These are phyloP conservation scores for Penicillium polonicum DNA, from an alignment of 2,329 filamentous ascomycete genomes.

Conservation along the genomic window DNA sequence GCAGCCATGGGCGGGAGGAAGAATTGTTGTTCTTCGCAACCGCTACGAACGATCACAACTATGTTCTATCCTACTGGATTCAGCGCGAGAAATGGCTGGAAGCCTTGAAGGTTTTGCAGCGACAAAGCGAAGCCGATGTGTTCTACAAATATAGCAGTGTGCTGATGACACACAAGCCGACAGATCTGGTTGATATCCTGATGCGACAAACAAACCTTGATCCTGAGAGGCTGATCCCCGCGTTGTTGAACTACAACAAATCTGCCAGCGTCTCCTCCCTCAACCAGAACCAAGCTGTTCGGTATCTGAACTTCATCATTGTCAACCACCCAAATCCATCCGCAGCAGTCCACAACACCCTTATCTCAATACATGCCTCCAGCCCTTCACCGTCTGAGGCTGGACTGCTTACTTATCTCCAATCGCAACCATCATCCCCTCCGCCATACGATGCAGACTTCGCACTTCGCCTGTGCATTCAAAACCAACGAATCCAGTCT, in stretches of 20 bases:
- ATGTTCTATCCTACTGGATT: slow-evolving; percentile 94
- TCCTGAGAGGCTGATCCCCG: slow-evolving; percentile 84
- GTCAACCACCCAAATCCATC: slow-evolving; percentile 73
- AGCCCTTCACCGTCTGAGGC: slow-evolving; percentile 80
- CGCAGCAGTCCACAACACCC: slow-evolving; percentile 92
- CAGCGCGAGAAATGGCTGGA: slow-evolving; percentile 91
- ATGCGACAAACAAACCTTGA: slow-evolving; percentile 88
- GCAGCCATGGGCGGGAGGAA: slow-evolving; percentile 89
- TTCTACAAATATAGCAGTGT: slow-evolving; percentile 97
- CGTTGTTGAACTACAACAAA: slow-evolving; percentile 89
- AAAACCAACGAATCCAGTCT: slow-evolving; percentile 86
- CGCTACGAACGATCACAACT: slow-evolving; percentile 86
- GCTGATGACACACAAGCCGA: slow-evolving; percentile 84
- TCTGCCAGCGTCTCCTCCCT: slow-evolving; percentile 60
- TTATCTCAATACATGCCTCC: slow-evolving; percentile 93
- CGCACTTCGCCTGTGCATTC: slow-evolving; percentile 89
- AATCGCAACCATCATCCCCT: slow-evolving; percentile 81
- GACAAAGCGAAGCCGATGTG: slow-evolving; percentile 85
- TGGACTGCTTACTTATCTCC: slow-evolving; percentile 81
- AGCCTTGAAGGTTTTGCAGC: slow-evolving; percentile 83
- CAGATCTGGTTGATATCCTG: slow-evolving; percentile 88
- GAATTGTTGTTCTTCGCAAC: slow-evolving; percentile 91
- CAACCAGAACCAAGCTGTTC: slow-evolving; percentile 80
- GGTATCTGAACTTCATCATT: slow-evolving; percentile 91
- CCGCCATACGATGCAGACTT: slow-evolving; percentile 94